Base-by-base conservation (phyloP, 345 rosid species). In the Gossypium longicalyx region DNA sequence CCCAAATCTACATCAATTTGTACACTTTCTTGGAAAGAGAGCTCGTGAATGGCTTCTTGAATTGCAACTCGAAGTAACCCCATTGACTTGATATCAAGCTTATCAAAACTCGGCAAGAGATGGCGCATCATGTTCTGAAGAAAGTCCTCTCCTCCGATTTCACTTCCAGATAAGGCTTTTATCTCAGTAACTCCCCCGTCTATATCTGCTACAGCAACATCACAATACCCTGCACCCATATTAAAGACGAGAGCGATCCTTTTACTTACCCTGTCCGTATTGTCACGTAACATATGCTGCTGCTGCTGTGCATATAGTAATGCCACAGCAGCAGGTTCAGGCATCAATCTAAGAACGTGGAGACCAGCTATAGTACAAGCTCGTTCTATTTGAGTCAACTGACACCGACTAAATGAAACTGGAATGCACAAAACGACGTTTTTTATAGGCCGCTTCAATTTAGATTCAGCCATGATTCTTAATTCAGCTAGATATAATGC, bases 321-420 rank as follows among this genome's bases (percentile, higher is more conserved):
- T 8, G 97, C 95, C 1, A 87, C 87, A 16, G 92, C 93, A 2
- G 93, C 89, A 8, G 98, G 98, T 70, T 92, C 93, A 0, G 92
- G 97, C 92, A 92, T 94, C 71, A 89, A 58, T 34, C 97, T 82
- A 66, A 86, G 95, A 44, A 89, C 89, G 61, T 84, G 90, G 59
- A 94, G 93, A 49, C 98, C 97, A 38, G 97, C 97, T 90, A 88
- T 87, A 43, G 93, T 94, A 73, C 97, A 94, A 64, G 94, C 91
- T 61, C 97, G 83, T 70, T 92, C 93, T 2, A 94, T 81, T 45
- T 95, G 85, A 1, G 93, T 85, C 45, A 90, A 81, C 74, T 92
- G 98, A 64, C 89, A 86, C 61, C 97, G 84, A 27, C 90, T 92
- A 79, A 92, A 89, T 2, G 97, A 89, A 71, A 83, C 98, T 0